Evolutionary conservation across 2,329 filamentous ascomycete species (phyloP), one percentile per base, ranked within the genome.

Genomic region (Gremmenia infestans): DNA sequence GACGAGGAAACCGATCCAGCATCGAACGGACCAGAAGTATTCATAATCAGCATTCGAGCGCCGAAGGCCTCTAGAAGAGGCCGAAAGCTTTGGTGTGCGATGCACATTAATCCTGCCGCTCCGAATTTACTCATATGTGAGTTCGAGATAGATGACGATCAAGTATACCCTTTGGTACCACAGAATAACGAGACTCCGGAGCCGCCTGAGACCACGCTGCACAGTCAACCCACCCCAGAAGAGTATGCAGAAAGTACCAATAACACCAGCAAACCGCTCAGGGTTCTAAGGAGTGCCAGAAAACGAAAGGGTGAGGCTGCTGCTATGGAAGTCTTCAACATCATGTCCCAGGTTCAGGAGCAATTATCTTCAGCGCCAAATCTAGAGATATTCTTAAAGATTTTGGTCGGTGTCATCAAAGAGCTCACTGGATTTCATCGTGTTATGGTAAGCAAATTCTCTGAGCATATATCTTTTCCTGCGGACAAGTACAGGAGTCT

Each of bases 391-490:
- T 90, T 96, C 57, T 74, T 96, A 39, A 93, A 94, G 65, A 85
- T 92, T 5, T 72, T 94, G 3, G 88, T 93, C 0, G 91, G 91
- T 0, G 87, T 96, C 7, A 83, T 96, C 36, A 96, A 95, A 67
- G 91, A 96, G 67, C 70, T 96, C 49, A 95, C 91, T 0, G 91
- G 91, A 0, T 96, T 96, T 61, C 91, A 96, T 67, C 87, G 91
- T 12, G 89, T 96, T 48, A 92, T 96, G 89, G 37, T 40, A 17
- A 40, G 37, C 7, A 32, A 32, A 6, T 14, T 40, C 37, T n/a
- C n/a, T 15, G 6, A 11, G 8, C 28, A 32, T 32, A 11, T 32
- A 32, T 0, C 1, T 32, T 32, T 11, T 11, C 28, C 11, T 32
- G 8, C 28, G 28, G 8, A 32, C 28, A 32, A 32, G 3, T 3